Percentiles rank a stretch among this genome's conserved stretches.
Evolutionary conservation across 345 rosid genomes (phyloP).

Genomic region (Anastatica hierochuntica): DNA sequence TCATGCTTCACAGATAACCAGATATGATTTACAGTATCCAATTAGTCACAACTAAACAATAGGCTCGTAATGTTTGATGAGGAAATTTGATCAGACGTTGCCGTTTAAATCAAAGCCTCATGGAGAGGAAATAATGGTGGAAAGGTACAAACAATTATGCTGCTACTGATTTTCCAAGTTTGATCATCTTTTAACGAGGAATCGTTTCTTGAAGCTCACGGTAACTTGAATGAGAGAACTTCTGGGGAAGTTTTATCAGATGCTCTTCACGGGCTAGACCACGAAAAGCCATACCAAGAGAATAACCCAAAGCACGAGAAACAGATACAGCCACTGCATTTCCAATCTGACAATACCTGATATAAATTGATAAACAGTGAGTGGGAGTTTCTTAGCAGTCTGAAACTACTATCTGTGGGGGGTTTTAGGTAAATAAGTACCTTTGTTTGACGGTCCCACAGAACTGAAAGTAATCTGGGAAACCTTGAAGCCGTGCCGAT

Average conservation of each 20-base stretch:
- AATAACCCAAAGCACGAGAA: constrained; percentile 69
- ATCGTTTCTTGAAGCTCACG: constrained; percentile 28
- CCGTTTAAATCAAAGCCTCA: neutral
- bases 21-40: too few species aligned
- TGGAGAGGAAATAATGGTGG: neutral
- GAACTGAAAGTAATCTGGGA: constrained; percentile 92
- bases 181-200: neutral
- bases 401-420: neutral
- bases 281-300: constrained; percentile 60
- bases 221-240: constrained; percentile 60
- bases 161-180: constrained; percentile 3
- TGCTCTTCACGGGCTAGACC: constrained; percentile 37
- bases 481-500: constrained; percentile 90
- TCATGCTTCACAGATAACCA: too few species aligned
- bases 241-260: constrained; percentile 53
- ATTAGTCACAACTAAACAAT: too few species aligned
- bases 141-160: neutral
- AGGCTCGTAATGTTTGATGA: too few species aligned
- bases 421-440: constrained; percentile 23
- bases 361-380: neutral
- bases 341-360: constrained; percentile 82
- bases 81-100: neutral
- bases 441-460: constrained; percentile 63
- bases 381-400: neutral
- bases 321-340: constrained; percentile 84